Evolutionary conservation across 331 rosid genomes (phyloP), one percentile per base, ranked within the genome.

Genomic region (Spiraea crenata): DNA sequence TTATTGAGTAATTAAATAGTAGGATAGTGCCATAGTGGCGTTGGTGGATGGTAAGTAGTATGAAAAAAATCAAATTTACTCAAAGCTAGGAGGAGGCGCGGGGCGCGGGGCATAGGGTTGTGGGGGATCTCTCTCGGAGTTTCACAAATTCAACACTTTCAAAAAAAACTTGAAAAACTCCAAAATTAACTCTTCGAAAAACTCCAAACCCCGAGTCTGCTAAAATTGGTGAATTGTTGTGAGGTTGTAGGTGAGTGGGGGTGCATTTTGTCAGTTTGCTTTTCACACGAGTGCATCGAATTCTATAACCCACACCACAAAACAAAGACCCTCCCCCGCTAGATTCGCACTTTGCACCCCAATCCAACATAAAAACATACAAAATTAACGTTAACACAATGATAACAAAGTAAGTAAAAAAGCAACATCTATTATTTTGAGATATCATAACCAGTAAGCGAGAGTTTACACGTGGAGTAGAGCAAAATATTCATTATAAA

Each of bases 71-170:
- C 20, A 13, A 3, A 20, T 25, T 25, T 25, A 25, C 31, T 25
- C 31, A 65, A 44, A 37, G 48, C 41, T 54, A 34, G 1, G 10
- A 48, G 34, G 34, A 20, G 73, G 77, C 70, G 16, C 73, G 74
- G 70, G 70, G 77, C 77, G 77, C 77, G 77, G 77, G 41, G 7
- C 65, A 46, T 74, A 4, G 76, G 68, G 52, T 19, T 44, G 40
- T 56, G 5, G 52, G 17, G 17, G 38, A 40, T 62, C 49, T 40
- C 48, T 61, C 49, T 40, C 15, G 68, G 48, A n/a, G 48, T 0
- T 15, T 17, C 49, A 9, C 52, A 42, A 62, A 7, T 17, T 9
- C 11, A 14, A 13, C 14, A 42, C 35, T 57, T 25, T 2, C 31
- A 2, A 25, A 25, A 25, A 25, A 25, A 25, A 25, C 31, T 25